Base-by-base conservation (phyloP, 495 filamentous ascomycete species). In the Aspergillus nanangensis region DNA sequence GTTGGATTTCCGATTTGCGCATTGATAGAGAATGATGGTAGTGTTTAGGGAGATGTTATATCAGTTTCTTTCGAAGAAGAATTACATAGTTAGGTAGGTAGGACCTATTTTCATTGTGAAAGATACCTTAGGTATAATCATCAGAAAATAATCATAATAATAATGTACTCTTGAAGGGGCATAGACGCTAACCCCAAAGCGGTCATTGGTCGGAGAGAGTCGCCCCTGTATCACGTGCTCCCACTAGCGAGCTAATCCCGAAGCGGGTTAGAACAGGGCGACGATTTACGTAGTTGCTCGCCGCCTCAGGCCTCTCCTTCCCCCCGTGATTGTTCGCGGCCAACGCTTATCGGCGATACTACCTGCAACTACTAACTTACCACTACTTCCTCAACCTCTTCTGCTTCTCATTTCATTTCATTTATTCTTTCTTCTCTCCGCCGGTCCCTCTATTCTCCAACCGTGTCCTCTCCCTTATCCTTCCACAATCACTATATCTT, bases 1-100 rank as follows among this genome's bases (percentile, higher is more conserved):
- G 20, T 44, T 72, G 22, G 69, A 72, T 48, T 73, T 70, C 43
- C 47, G 62, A 34, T 72, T 72, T 55, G 61, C 52, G 8, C 47
- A 58, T 41, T 61, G 45, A 53, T 36, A 21, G n/a, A 20, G 19
- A 23, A 8, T 14, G 36, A 38, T 7, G 17, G n/a, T n/a, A n/a
- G n/a, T n/a, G n/a, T n/a, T n/a, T n/a, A n/a, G n/a, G n/a, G n/a
- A n/a, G n/a, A n/a, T n/a, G n/a, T n/a, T n/a, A n/a, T n/a, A n/a
- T n/a, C n/a, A n/a, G n/a, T n/a, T n/a, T n/a, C n/a, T n/a, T n/a
- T n/a, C n/a, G n/a, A 31, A 31, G 7, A 31, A 31, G 27, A 31
- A 8, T 31, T 31, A 31, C 8, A 31, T 31, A 31, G 13, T n/a
- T n/a, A n/a, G n/a, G n/a, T n/a, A n/a, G n/a, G n/a, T n/a, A n/a